Conservation (phyloP, 345 rosid species). For the Melaleuca quinquenervia region DNA sequence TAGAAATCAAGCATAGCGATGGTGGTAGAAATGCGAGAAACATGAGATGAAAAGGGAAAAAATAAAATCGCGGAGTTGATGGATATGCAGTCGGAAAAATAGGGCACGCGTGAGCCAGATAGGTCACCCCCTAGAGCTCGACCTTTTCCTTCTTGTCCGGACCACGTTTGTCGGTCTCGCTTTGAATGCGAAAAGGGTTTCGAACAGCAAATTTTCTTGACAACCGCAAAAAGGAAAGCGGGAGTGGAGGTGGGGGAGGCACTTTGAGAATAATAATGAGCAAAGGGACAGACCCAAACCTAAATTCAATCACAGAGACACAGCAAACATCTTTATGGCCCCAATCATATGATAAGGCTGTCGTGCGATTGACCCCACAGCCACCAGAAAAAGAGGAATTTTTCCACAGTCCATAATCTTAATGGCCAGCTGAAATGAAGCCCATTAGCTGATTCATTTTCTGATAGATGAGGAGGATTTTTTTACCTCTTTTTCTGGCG, state of each 20-base stretch:
- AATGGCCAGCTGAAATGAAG: background rate
- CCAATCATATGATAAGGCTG: conserved; percentile 8
- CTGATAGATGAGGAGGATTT: background rate
- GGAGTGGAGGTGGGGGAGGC: background rate
- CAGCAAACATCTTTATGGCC: background rate
- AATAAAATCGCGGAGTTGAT: background rate
- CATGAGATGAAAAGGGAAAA: too few species aligned
- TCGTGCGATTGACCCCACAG: conserved; percentile 1
- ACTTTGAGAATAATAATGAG: background rate
- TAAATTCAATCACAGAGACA: background rate
- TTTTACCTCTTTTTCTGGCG: background rate
- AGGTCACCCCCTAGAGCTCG: conserved; percentile 16
- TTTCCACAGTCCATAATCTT: background rate
- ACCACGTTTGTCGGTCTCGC: conserved; percentile 12
- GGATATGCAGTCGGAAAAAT: background rate
- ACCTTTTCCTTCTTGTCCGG: conserved; percentile 1
- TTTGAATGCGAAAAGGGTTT: background rate
- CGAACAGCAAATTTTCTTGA: background rate
- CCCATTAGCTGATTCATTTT: background rate
- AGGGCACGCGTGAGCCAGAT: conserved; percentile 33
- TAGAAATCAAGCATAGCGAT: background rate
- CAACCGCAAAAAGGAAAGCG: background rate
- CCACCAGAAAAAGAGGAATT: background rate
- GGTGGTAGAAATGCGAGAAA: background rate
- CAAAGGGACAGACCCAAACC: background rate